Evolutionary conservation across 345 rosid species (phyloP).

Genomic region (Odontarrhena argentea): DNA sequence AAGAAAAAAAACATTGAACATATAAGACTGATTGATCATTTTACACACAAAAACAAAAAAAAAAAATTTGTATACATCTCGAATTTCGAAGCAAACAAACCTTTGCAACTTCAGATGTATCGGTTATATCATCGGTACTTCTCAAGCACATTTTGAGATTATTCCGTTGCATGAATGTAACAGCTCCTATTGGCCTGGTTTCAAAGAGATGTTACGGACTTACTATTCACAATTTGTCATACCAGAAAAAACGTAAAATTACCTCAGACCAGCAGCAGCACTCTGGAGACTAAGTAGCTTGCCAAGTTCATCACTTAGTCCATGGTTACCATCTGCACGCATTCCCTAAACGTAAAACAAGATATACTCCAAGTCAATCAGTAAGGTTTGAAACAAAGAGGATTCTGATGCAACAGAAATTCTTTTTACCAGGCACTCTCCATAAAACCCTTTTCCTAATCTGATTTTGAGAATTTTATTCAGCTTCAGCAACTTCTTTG

Average conservation of each 20-base stretch:
- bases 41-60: not conserved
- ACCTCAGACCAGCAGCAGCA: constrained; percentile 83
- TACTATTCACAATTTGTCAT: not conserved
- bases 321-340: constrained; percentile 69
- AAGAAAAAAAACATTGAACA: not conserved
- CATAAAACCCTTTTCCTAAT: constrained; percentile 89
- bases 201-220: constrained; percentile 14
- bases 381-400: constrained; percentile 7
- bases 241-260: not conserved
- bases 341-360: constrained; percentile 54
- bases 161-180: constrained; percentile 65
- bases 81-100: constrained; percentile 38
- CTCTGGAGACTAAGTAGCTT: constrained; percentile 77
- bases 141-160: constrained; percentile 86
- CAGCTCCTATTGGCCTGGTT: constrained; percentile 85
- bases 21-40: not conserved
- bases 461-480: constrained; percentile 60
- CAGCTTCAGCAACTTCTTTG: constrained; percentile 62
- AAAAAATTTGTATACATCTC: not conserved
- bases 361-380: not conserved
- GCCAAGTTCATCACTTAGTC: constrained; percentile 70
- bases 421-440: constrained; percentile 79
- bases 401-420: not conserved
- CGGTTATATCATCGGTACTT: constrained; percentile 61
- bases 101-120: constrained; percentile 88